phyloP scores from a whole-genome alignment of 2,329 filamentous ascomycete species.

The Sclerotinia sclerotiorum region DNA sequence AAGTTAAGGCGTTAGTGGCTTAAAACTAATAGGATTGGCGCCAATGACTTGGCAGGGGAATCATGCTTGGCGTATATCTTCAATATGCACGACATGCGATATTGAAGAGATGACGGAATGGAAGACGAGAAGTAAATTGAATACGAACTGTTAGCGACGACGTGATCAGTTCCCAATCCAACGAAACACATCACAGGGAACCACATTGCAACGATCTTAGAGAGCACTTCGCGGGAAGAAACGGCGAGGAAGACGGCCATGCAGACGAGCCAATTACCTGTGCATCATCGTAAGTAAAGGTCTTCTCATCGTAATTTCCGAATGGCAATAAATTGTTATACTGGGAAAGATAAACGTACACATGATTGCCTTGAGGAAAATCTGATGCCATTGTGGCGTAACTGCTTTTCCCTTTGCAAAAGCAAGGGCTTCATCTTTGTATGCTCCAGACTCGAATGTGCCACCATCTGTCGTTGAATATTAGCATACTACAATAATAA shows the following conservation, averaged over 20 bases:
- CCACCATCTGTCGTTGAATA: constrained; percentile 44
- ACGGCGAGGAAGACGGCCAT: constrained; percentile 51
- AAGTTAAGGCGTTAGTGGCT: constrained; percentile 1
- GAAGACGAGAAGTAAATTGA: background rate
- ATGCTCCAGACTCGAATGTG: constrained; percentile 47
- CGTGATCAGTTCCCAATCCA: constrained; percentile 54
- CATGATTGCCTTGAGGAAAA: constrained; percentile 55
- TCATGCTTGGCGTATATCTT: background rate
- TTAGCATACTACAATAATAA: background rate
- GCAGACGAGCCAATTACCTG: constrained; percentile 56
- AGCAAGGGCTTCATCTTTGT: constrained; percentile 46
- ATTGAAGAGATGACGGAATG: background rate
- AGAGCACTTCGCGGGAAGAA: constrained; percentile 51
- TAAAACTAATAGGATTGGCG: background rate
- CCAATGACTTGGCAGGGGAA: constrained; percentile 18
- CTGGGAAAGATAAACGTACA: constrained; percentile 37
- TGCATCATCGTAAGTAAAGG: background rate
- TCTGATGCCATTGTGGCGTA: constrained; percentile 50
- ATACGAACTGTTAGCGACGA: constrained; percentile 50
- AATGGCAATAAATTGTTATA: background rate
- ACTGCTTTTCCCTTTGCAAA: constrained; percentile 52
- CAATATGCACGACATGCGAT: background rate
- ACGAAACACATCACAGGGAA: constrained; percentile 57
- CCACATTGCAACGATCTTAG: constrained; percentile 57
- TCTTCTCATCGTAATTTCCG: background rate